phyloP scores from a whole-genome alignment of 1,139 yeast species.

The Nadsonia commutata region DNA sequence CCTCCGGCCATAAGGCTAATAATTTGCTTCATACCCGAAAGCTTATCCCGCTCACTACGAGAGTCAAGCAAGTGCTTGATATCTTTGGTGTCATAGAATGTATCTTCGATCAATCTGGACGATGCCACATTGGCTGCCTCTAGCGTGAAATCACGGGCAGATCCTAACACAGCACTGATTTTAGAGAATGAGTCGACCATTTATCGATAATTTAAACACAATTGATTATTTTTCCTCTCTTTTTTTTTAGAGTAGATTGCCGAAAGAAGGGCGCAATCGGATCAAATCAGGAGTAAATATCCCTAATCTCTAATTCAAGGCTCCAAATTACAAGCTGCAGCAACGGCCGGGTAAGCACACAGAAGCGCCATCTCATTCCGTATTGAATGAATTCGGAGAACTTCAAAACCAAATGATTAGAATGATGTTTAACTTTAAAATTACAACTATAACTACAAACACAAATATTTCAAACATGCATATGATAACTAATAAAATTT shows the following conservation, averaged over 20 bases:
- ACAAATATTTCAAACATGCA: neutral
- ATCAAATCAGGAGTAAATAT: no score
- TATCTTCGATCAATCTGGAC: constrained; percentile 30
- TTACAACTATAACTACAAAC: neutral
- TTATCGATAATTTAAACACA: no score
- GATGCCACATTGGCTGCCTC: constrained; percentile 78
- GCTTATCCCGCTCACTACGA: constrained; percentile 52
- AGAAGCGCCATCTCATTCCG: no score
- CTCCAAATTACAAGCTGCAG: no score
- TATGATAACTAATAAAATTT: constrained; percentile 1
- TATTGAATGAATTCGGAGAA: no score
- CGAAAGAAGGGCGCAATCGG: no score
- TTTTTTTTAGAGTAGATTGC: no score
- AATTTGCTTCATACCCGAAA: constrained; percentile 64
- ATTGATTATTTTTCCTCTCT: no score
- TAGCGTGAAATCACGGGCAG: constrained; percentile 65
- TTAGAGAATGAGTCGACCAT: constrained; percentile 41
- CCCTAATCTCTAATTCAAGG: no score
- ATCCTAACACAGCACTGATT: constrained; percentile 51
- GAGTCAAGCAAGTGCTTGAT: constrained; percentile 55
- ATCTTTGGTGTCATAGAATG: constrained; percentile 45
- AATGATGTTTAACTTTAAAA: no score
- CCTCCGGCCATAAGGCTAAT: constrained; percentile 53
- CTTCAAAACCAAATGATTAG: no score
- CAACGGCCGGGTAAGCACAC: no score